Evolutionary conservation across 2,329 filamentous ascomycete species (phyloP), one percentile per base, ranked within the genome.

Genomic region (Ustilaginoidea virens): DNA sequence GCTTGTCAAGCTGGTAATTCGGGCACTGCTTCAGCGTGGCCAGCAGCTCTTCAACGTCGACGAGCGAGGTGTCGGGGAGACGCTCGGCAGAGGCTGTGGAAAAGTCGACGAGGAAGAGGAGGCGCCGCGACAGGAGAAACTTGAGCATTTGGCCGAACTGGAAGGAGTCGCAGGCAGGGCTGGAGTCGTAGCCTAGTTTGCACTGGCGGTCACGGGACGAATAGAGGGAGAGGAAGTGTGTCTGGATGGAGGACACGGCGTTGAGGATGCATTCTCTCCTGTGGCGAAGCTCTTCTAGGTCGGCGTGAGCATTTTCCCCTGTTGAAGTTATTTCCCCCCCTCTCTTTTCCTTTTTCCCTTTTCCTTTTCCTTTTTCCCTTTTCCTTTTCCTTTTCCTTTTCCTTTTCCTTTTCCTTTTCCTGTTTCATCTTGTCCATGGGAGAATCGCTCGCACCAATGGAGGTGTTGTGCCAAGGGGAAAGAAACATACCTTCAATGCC

Each of bases 111-210:
- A 81, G 51, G 21, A 63, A 66, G 4, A 82, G 43, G 0, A 80
- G 66, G 17, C 66, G 61, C 38, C 71, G 70, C 38, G 63, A 62
- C 10, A 60, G 54, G 20, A 85, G 66, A 49, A 85, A 85, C 39
- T 72, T 73, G 37, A 82, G 53, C 62, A 80, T 80, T 51, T 85
- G 77, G 14, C 79, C 80, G 1, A 86, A 65, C 50, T 86, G 80
- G 43, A 78, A 86, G 2, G 72, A 74, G 52, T 86, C 80, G 48
- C 80, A 85, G 23, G 77, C 70, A 2, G 66, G 52, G 36, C 72
- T 79, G 2, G 71, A 74, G 43, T 81, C 77, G 49, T 85, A 85
- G 29, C 79, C 78, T 0, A 82, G 62, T 41, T 71, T 72, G 49
- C 80, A 85, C 46, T 83, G 79, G 6, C 58, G 52, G 18, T 54